These are phyloP conservation scores for Pseudogymnoascus sp. DNA, from an alignment of 2,329 filamentous ascomycete genomes.

Conservation along the genomic window DNA sequence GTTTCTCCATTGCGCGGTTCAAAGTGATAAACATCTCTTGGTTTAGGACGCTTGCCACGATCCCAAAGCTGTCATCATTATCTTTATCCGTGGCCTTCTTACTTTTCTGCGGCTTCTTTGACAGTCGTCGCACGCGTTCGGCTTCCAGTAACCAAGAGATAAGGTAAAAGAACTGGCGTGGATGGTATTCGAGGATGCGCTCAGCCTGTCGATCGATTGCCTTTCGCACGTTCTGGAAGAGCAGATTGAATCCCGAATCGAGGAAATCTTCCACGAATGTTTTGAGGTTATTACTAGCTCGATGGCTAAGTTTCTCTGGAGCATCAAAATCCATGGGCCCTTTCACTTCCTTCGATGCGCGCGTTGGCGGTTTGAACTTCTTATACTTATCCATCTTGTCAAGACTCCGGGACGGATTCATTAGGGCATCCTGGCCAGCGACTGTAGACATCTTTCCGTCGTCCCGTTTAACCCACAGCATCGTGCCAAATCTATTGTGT, in stretches of 20 bases:
- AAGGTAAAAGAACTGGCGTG: constrained; percentile 83
- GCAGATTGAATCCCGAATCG: constrained; percentile 88
- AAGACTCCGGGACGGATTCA: constrained; percentile 61
- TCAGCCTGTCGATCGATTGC: constrained; percentile 85
- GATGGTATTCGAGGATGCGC: constrained; percentile 67
- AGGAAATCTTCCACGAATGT: constrained; percentile 87
- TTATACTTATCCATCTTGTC: constrained; percentile 87
- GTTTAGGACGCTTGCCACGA: constrained; percentile 82
- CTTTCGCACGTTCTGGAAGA: constrained; percentile 76
- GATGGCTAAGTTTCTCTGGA: constrained; percentile 57
- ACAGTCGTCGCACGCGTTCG: constrained; percentile 62
- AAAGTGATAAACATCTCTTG: constrained; percentile 91
- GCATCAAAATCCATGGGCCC: constrained; percentile 69
- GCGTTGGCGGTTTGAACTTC: constrained; percentile 74
- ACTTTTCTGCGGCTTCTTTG: constrained; percentile 46
- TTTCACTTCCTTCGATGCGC: constrained; percentile 50
- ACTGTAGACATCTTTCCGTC: constrained; percentile 72
- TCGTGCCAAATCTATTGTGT: constrained; percentile 91
- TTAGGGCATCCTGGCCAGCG: constrained; percentile 78
- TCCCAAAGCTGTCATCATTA: constrained; percentile 66
- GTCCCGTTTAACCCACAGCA: constrained; percentile 90
- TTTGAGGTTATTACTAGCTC: constrained; percentile 68
- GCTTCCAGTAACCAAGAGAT: constrained; percentile 88
- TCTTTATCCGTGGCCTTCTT: constrained; percentile 36
- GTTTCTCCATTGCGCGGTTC: constrained; percentile 70